Base-by-base conservation (phyloP, 140 eudicot species). In the Senecio squalidus region DNA sequence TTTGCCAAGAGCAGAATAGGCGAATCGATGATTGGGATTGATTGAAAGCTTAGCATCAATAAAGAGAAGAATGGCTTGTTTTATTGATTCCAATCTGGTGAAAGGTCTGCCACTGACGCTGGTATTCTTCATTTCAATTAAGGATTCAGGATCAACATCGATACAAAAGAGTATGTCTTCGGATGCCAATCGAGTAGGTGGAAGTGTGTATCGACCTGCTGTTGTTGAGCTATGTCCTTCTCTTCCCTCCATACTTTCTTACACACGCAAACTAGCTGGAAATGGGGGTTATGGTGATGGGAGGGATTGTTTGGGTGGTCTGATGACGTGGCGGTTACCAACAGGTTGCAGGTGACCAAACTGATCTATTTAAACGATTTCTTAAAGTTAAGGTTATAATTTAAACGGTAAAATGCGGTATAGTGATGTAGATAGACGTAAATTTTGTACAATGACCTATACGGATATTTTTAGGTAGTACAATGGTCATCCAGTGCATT, bases 111-210 rank as follows among this genome's bases (percentile, higher is more conserved):
- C 96, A 16, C 40, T 66, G 44, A 75, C 64, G 59, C 76, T 84
- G 3, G 76, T 68, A 14, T 66, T 78, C 72, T 92, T 92, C 98
- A 92, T 91, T 62, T 91, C 98, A 20, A 61, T 64, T 17, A 77
- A 66, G 13, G 81, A 78, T 77, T 91, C 98, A 2, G 69, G 67
- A 56, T 82, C 96, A 2, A 77, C 75, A 33, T 92, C 98, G 67
- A 92, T 62, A 25, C 96, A 92, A 64, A 92, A 92, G 2, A 92
- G 77, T 28, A 92, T 92, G 73, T 92, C 98, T 69, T 92, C 98
- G 27, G 46, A 54, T 5, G 75, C 50, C 38, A 71, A 68, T 16
- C 75, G 72, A 0, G 67, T 21, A 0, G 95, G 62, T 25, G 69
- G 76, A 1, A 92, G 76, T 10, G 74, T 70, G 78, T 71, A 92